Evolutionary conservation across 2,329 filamentous ascomycete genomes (phyloP).

Genomic region (Cladophialophora bantiana): DNA sequence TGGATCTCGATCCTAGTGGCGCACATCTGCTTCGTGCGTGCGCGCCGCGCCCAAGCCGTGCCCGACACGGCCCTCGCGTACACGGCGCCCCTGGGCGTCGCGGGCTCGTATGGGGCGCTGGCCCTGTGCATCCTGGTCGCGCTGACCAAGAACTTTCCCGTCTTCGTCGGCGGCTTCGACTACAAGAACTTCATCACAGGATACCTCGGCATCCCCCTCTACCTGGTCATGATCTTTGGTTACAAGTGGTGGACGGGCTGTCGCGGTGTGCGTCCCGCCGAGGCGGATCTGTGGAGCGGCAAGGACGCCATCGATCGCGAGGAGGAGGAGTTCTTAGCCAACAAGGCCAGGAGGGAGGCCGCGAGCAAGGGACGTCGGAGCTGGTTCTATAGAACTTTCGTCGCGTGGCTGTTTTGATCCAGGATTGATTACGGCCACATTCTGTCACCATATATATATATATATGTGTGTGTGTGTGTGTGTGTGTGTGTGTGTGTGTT

Average conservation of each 20-base stretch:
- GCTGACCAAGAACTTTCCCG: conserved; percentile 81
- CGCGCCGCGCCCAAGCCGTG: conserved; percentile 67
- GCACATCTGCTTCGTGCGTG: conserved; percentile 71
- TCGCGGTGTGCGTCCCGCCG: conserved; percentile 62
- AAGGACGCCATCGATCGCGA: conserved; percentile 77
- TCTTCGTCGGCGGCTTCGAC: conserved; percentile 72
- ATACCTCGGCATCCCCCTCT: conserved; percentile 78
- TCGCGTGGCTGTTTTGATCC: conserved; percentile 67
- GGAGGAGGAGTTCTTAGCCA: conserved; percentile 71
- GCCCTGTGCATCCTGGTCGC: conserved; percentile 75
- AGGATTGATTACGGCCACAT: neutral
- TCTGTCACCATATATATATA: no score
- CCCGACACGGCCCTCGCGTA: conserved; percentile 65
- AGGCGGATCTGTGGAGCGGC: conserved; percentile 74
- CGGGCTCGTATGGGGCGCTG: conserved; percentile 72
- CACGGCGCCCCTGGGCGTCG: conserved; percentile 73
- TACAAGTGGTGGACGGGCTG: conserved; percentile 67
- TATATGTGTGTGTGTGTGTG: no score
- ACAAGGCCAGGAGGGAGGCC: conserved; percentile 59
- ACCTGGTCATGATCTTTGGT: conserved; percentile 72
- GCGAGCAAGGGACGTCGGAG: conserved; percentile 42
- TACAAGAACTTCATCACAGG: conserved; percentile 80
- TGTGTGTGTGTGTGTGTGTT: no score
- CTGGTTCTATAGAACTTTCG: conserved; percentile 65
- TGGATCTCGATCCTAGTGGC: conserved; percentile 73